Conservation (phyloP, 345 rosid species). For the Boechera retrofracta region DNA sequence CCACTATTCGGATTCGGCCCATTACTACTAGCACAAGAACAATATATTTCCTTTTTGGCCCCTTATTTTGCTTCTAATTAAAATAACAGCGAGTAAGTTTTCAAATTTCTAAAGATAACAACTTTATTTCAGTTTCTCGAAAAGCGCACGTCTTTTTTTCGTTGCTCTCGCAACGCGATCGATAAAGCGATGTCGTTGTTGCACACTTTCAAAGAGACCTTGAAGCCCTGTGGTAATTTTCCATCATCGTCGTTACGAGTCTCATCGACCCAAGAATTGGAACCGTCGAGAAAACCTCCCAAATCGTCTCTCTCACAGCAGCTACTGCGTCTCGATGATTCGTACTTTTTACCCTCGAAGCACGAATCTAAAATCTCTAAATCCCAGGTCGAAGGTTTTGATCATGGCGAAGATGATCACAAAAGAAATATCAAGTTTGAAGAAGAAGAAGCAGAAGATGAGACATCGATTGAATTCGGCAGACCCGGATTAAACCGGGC, state of each 20-base stretch:
- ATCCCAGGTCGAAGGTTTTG: constrained; percentile 32
- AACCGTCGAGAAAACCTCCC: constrained; percentile 77
- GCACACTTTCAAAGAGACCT: constrained; percentile 65
- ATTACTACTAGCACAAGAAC: not conserved
- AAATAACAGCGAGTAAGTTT: not conserved
- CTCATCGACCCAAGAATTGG: constrained; percentile 50
- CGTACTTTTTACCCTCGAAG: constrained; percentile 47
- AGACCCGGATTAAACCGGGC: constrained; percentile 62
- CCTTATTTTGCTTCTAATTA: constrained; percentile 2
- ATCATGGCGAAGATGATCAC: constrained; percentile 20
- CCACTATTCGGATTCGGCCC: constrained; percentile 1
- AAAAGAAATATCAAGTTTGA: constrained; percentile 45
- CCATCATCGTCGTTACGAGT: constrained; percentile 38
- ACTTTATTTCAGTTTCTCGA: constrained; percentile 1
- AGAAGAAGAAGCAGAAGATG: constrained; percentile 42
- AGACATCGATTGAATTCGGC: constrained; percentile 50
- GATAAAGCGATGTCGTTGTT: constrained; percentile 55
- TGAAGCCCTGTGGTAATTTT: constrained; percentile 64
- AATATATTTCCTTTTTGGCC: not conserved
- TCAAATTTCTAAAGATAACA: not conserved
- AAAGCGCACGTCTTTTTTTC: not conserved
- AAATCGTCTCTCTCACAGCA: constrained; percentile 79
- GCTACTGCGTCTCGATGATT: constrained; percentile 76
- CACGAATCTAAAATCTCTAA: constrained; percentile 36
- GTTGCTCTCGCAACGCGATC: not conserved